Conservation (phyloP, 345 rosid genomes). For the Theobroma cacao region DNA sequence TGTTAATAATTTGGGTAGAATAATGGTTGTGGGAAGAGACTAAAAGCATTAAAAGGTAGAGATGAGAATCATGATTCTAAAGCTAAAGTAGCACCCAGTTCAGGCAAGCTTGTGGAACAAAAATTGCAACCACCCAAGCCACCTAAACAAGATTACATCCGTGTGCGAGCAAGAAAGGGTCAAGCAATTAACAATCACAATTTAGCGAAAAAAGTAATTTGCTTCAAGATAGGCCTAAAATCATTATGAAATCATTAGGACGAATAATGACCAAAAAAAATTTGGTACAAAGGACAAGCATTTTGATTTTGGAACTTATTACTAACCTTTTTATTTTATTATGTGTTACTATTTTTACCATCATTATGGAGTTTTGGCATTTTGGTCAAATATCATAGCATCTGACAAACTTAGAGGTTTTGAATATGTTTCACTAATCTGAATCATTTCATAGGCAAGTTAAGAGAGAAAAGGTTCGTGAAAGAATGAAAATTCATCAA, state of each 20-base stretch:
- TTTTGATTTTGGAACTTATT: neutral
- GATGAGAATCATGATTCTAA: slow-evolving; percentile 44
- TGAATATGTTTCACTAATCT: slow-evolving; percentile 22
- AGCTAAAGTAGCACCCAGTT: slow-evolving; percentile 43
- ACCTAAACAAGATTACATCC: slow-evolving; percentile 81
- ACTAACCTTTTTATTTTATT: neutral
- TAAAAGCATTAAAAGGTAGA: slow-evolving; percentile 43
- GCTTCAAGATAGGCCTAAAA: slow-evolving; percentile 16
- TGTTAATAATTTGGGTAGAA: slow-evolving; percentile 31
- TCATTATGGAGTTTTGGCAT: neutral
- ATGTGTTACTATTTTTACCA: neutral
- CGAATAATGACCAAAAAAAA: neutral
- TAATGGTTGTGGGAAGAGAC: slow-evolving; percentile 49
- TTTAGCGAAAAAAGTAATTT: slow-evolving; percentile 87
- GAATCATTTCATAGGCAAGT: slow-evolving; percentile 47
- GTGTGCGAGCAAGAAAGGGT: slow-evolving; percentile 91
- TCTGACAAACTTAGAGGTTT: neutral
- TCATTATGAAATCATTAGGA: neutral
- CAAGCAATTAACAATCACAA: slow-evolving; percentile 98
- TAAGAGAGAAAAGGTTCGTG: slow-evolving; percentile 92
- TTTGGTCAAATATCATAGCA: neutral
- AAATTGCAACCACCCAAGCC: slow-evolving; percentile 53
- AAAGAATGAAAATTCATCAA: slow-evolving; percentile 90
- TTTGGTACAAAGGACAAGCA: neutral
- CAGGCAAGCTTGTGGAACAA: slow-evolving; percentile 51